These are phyloP conservation scores for Chloris gayana DNA, from an alignment of 176 grass and related monocot genomes.

Conservation along the genomic window DNA sequence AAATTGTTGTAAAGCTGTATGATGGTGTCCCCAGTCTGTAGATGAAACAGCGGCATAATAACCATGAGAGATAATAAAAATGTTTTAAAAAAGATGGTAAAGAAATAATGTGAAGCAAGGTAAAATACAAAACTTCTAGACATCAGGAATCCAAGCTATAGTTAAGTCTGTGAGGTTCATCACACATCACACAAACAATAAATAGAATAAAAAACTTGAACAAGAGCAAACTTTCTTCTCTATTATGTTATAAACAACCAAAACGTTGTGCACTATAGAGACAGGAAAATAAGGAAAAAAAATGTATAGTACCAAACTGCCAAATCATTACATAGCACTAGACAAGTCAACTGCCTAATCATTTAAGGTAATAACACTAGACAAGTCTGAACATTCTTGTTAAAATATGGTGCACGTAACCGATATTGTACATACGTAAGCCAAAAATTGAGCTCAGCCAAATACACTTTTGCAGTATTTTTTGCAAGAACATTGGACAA, in stretches of 20 bases:
- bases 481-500: background rate
- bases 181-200: background rate
- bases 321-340: background rate
- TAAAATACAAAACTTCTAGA: background rate
- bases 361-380: background rate
- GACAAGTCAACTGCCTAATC: too few species aligned
- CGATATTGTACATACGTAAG: background rate
- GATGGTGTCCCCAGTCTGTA: slow-evolving; percentile 75
- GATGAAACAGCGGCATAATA: slow-evolving; percentile 10
- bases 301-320: background rate
- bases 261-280: background rate
- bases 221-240: background rate
- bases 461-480: background rate
- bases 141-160: background rate
- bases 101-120: background rate
- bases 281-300: background rate
- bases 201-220: background rate
- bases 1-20: slow-evolving; percentile 93
- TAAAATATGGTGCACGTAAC: background rate
- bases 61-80: background rate
- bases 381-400: background rate
- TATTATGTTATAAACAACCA: background rate
- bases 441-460: background rate
- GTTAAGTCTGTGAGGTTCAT: background rate
- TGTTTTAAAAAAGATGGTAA: background rate